Percentiles rank a stretch among this genome's conserved stretches.
These are phyloP conservation scores for Tephrocybe sp. DNA, from an alignment of 768 basidiomycete species.

Conservation along the genomic window DNA sequence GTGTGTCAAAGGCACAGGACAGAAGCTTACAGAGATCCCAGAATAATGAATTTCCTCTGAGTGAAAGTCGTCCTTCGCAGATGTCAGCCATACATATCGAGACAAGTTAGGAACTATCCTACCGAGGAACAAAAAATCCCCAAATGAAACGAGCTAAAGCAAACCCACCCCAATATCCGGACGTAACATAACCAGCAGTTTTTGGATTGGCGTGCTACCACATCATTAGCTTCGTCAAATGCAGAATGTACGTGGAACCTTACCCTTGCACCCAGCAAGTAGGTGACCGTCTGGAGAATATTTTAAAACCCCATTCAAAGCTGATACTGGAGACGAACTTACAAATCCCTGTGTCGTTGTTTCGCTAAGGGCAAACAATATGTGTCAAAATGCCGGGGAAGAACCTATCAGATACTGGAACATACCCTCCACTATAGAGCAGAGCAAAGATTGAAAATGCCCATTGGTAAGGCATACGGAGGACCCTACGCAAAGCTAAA, in stretches of 20 bases:
- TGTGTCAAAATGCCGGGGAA: no score
- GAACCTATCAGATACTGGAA: no score
- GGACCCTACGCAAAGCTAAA: slow-evolving; percentile 36
- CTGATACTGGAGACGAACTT: slow-evolving; percentile 18
- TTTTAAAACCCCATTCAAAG: slow-evolving; percentile 2
- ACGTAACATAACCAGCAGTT: slow-evolving; percentile 54
- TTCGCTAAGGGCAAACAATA: slow-evolving; percentile 32
- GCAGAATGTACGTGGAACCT: slow-evolving; percentile 10
- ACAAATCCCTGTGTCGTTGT: slow-evolving; percentile 54
- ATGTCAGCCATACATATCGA: background rate
- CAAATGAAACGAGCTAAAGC: slow-evolving; percentile 47
- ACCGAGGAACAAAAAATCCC: slow-evolving; percentile 47
- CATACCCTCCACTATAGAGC: slow-evolving; percentile 50
- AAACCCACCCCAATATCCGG: slow-evolving; percentile 59
- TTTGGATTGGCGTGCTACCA: slow-evolving; percentile 43
- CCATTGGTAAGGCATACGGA: slow-evolving; percentile 45
- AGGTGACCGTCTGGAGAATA: slow-evolving; percentile 45
- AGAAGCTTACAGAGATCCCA: slow-evolving; percentile 42
- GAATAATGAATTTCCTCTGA: slow-evolving; percentile 43
- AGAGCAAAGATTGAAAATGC: slow-evolving; percentile 41
- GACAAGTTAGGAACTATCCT: background rate
- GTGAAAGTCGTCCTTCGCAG: slow-evolving; percentile 37
- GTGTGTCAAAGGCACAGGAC: background rate
- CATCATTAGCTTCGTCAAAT: background rate
- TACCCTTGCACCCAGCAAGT: slow-evolving; percentile 45